These are phyloP conservation scores for Bidens hawaiensis DNA, from an alignment of 140 eudicot species.

Conservation along the genomic window DNA sequence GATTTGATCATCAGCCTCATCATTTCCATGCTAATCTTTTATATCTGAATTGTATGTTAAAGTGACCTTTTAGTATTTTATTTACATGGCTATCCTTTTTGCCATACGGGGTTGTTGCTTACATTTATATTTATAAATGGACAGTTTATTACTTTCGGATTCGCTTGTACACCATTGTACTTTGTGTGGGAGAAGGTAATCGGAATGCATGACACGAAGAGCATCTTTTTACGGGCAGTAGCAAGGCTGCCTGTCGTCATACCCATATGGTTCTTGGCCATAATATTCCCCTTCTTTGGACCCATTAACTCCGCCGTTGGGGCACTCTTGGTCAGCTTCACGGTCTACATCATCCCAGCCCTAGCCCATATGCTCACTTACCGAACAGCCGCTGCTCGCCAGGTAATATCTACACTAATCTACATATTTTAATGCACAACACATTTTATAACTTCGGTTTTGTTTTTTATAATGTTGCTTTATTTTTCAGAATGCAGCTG, in stretches of 20 bases:
- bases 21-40: too few relatives aligned
- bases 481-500: slow-evolving; percentile 65
- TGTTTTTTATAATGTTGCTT: too few relatives aligned
- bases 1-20: too few relatives aligned
- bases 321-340: slow-evolving; percentile 78
- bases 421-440: too few relatives aligned
- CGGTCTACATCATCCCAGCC: slow-evolving; percentile 83
- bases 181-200: slow-evolving; percentile 82
- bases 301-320: slow-evolving; percentile 84
- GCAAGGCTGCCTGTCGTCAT: slow-evolving; percentile 73
- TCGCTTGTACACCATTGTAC: slow-evolving; percentile 79
- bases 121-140: background rate
- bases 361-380: slow-evolving; percentile 79
- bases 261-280: slow-evolving; percentile 79
- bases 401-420: too few relatives aligned
- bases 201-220: slow-evolving; percentile 62
- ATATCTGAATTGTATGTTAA: too few relatives aligned
- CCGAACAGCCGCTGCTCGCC: slow-evolving; percentile 52
- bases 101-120: too few relatives aligned
- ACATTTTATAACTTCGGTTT: too few relatives aligned
- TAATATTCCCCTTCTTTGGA: slow-evolving; percentile 75
- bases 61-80: too few relatives aligned
- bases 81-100: too few relatives aligned
- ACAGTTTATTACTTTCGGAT: slow-evolving; percentile 85
- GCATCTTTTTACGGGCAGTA: slow-evolving; percentile 57